phyloP scores from a whole-genome alignment of 2,329 filamentous ascomycete species.

The Tolypocladium sp. region DNA sequence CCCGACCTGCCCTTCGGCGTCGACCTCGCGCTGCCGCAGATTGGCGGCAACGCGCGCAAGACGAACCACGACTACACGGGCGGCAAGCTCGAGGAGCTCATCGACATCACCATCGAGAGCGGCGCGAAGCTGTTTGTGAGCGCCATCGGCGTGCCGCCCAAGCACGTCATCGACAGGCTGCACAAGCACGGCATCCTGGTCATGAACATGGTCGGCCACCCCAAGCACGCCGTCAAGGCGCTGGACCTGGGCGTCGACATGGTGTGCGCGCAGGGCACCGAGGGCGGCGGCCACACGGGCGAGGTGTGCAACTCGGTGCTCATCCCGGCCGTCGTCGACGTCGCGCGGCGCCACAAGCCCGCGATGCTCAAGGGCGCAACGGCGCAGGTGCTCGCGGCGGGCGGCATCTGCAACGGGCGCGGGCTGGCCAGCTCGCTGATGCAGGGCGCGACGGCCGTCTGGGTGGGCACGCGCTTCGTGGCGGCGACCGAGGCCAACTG shows the following conservation, averaged over 20 bases:
- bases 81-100: constrained; percentile 78
- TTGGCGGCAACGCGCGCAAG: constrained; percentile 73
- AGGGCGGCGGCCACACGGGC: constrained; percentile 89
- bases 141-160: constrained; percentile 80
- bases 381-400: constrained; percentile 79
- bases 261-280: constrained; percentile 84
- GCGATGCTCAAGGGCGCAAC: constrained; percentile 57
- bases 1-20: constrained; percentile 77
- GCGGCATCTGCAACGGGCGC: constrained; percentile 76
- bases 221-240: constrained; percentile 84
- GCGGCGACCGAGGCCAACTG: constrained; percentile 74
- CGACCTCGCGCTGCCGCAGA: constrained; percentile 82
- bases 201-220: constrained; percentile 97
- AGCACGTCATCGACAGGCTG: constrained; percentile 61
- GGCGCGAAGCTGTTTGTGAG: constrained; percentile 80
- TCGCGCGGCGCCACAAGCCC: constrained; percentile 64
- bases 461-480: constrained; percentile 92
- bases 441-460: constrained; percentile 81
- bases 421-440: constrained; percentile 74
- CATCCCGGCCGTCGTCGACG: constrained; percentile 79
- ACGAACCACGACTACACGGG: constrained; percentile 96
- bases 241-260: constrained; percentile 81
- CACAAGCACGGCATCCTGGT: constrained; percentile 74
- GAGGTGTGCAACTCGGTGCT: constrained; percentile 80
- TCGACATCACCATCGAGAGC: constrained; percentile 76